These are phyloP conservation scores for Trypanosoma conorhini DNA, from an alignment of 208 protist species.

Conservation along the genomic window DNA sequence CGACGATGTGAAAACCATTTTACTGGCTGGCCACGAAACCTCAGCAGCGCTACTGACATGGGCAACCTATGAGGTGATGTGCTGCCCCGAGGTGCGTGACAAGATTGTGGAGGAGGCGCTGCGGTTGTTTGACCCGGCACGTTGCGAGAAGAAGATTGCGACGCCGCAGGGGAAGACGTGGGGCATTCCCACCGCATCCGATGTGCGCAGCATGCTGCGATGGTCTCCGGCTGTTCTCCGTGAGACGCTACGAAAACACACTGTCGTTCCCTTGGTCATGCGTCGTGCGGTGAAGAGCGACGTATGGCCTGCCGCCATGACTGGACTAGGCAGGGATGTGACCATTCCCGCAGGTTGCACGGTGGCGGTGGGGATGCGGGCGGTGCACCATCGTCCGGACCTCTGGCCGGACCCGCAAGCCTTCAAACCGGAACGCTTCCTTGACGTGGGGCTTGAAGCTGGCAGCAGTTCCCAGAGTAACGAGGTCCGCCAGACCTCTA, in stretches of 20 bases:
- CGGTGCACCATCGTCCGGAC: conserved; percentile 77
- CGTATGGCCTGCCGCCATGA: conserved; percentile 65
- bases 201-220: conserved; percentile 55
- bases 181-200: conserved; percentile 59
- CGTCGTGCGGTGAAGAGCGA: conserved; percentile 76
- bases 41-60: conserved; percentile 88
- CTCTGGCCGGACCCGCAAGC: conserved; percentile 76
- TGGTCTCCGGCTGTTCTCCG: conserved; percentile 83
- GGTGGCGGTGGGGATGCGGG: conserved; percentile 80
- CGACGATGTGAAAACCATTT: conserved; percentile 91
- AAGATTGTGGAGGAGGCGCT: conserved; percentile 66
- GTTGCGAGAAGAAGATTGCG: conserved; percentile 49
- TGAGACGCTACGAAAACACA: conserved; percentile 85
- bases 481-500: conserved; percentile 57
- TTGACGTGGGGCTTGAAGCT: conserved; percentile 78
- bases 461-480: conserved; percentile 54
- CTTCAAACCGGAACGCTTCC: conserved; percentile 85
- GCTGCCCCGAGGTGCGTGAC: conserved; percentile 53
- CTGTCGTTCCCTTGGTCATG: conserved; percentile 89
- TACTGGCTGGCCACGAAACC: conserved; percentile 90
- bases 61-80: conserved; percentile 88
- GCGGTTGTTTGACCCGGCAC: conserved; percentile 68
- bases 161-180: conserved; percentile 64
- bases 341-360: conserved; percentile 73
- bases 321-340: conserved; percentile 73